Evolutionary conservation across 208 protist species (phyloP), one percentile per base, ranked within the genome.

Genomic region (Acanthamoeba divionensis): DNA sequence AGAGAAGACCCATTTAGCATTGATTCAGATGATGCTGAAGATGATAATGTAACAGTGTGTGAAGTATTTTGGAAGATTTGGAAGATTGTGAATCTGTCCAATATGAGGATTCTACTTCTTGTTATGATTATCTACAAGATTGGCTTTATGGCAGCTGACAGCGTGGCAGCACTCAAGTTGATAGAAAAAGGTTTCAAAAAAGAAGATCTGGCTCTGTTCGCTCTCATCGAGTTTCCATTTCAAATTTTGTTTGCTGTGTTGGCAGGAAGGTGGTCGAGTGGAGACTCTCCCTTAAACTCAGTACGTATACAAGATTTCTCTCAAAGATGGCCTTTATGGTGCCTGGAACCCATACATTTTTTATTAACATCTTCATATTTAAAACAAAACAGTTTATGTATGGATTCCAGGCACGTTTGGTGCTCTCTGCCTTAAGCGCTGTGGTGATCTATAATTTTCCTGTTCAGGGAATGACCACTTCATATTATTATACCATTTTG

Each of bases 121-220:
- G 5, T 92, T 15, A 45, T 92, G 52, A n/a, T 92, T 15, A 36
- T 90, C 62, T 91, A 66, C 82, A 91, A 83, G 45, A 31, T 92
- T 13, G 90, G 85, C n/a, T 92, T 92, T 65, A 63, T 91, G 45
- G 82, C 73, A 38, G 50, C 90, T 52, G 90, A 92, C 41, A 65
- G 29, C n/a, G 47, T 92, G 15, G 41, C 31, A 15, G 55, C 90
- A 31, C 44, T 92, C 29, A 92, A 92, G 88, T 73, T 92, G 26
- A 91, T 92, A 4, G 90, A 92, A 24, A 92, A 92, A 66, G 90
- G 90, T 52, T 92, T 92, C 82, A 92, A 90, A 73, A 91, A 66
- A 38, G 87, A 90, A 54, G 88, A 92, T 62, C 41, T 92, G 12
- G 90, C 90, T n/a, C 33, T 86, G 13, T 79, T 92, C 44, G 90